These are phyloP conservation scores for Wickerhamiella spandovensis DNA, from an alignment of 805 yeast genomes.

Conservation along the genomic window DNA sequence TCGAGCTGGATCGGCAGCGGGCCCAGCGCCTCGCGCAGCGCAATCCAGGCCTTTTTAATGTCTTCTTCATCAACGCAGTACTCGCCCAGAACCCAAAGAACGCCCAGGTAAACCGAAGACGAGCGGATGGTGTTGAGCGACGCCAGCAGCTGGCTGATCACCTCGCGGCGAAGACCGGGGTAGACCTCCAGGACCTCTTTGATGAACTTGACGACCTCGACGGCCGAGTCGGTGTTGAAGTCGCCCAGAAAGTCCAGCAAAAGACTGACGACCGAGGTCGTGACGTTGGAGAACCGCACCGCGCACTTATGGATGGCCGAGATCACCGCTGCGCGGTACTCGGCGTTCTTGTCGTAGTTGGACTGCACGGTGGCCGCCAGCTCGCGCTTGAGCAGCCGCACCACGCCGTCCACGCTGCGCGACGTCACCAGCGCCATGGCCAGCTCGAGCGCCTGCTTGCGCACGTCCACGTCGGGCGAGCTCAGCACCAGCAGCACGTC, in stretches of 20 bases:
- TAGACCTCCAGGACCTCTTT: conserved; percentile 89
- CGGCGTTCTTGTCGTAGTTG: conserved; percentile 59
- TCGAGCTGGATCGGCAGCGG: conserved; percentile 64
- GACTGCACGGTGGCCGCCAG: conserved; percentile 55
- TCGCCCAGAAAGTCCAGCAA: conserved; percentile 74
- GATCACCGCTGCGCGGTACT: conserved; percentile 79
- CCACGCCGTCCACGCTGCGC: conserved; percentile 88
- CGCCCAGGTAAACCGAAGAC: conserved; percentile 86
- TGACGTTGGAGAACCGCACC: conserved; percentile 76
- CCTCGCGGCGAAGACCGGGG: conserved; percentile 59
- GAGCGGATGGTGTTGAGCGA: conserved; percentile 59
- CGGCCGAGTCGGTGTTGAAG: conserved; percentile 70
- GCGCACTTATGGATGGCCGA: conserved; percentile 84
- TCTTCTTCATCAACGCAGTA: conserved; percentile 59
- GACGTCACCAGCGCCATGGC: conserved; percentile 68
- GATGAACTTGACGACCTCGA: conserved; percentile 80
- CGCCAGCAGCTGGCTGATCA: conserved; percentile 47
- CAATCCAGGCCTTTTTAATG: conserved; percentile 76
- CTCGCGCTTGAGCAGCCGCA: conserved; percentile 84
- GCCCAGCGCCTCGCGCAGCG: conserved; percentile 69
- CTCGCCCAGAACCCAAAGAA: conserved; percentile 94
- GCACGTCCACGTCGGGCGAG: conserved; percentile 85
- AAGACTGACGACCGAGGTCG: conserved; percentile 78
- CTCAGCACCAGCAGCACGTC: conserved; percentile 76
- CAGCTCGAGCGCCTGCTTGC: conserved; percentile 73